Evolutionary conservation across 176 grass and related monocot species (phyloP).

Genomic region (Pontederia crassipes): DNA sequence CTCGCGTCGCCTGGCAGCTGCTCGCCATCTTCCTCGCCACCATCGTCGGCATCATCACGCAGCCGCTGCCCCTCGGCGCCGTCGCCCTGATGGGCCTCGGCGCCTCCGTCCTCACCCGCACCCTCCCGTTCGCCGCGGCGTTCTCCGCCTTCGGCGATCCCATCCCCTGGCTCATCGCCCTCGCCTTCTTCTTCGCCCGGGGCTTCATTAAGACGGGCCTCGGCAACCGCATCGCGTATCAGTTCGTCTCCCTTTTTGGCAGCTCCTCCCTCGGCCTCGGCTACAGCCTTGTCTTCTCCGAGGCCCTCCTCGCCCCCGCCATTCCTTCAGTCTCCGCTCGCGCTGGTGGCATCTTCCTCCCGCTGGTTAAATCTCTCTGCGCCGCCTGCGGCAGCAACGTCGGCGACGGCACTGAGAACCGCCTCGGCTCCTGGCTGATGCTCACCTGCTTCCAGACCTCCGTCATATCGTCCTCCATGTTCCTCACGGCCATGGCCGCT

Average conservation of each 20-base stretch:
- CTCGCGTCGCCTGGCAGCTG: slow-evolving; percentile 82
- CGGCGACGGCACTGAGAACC: slow-evolving; percentile 59
- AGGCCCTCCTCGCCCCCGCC: slow-evolving; percentile 81
- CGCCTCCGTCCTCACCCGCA: slow-evolving; percentile 69
- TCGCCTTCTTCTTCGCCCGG: slow-evolving; percentile 96
- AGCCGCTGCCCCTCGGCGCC: slow-evolving; percentile 91
- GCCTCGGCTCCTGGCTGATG: slow-evolving; percentile 92
- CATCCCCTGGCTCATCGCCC: slow-evolving; percentile 97
- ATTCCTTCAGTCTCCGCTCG: slow-evolving; percentile 87
- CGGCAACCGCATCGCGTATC: slow-evolving; percentile 71
- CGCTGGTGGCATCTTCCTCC: slow-evolving; percentile 85
- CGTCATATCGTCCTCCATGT: slow-evolving; percentile 83
- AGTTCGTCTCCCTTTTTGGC: slow-evolving; percentile 82
- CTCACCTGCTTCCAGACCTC: slow-evolving; percentile 97
- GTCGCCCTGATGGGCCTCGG: slow-evolving; percentile 87
- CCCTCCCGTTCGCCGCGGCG: slow-evolving; percentile 74
- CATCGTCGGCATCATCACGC: slow-evolving; percentile 93
- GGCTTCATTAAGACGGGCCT: slow-evolving; percentile 96
- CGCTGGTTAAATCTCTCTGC: slow-evolving; percentile 81
- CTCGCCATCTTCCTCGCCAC: slow-evolving; percentile 87
- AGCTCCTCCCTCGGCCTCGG: slow-evolving; percentile 79
- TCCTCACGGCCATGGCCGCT: slow-evolving; percentile 88
- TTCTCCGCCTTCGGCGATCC: slow-evolving; percentile 97
- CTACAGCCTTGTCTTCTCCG: slow-evolving; percentile 83
- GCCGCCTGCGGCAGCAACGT: slow-evolving; percentile 62